Conservation (phyloP, 1,139 yeast genomes). For the Scheffersomyces illinoinensis region DNA sequence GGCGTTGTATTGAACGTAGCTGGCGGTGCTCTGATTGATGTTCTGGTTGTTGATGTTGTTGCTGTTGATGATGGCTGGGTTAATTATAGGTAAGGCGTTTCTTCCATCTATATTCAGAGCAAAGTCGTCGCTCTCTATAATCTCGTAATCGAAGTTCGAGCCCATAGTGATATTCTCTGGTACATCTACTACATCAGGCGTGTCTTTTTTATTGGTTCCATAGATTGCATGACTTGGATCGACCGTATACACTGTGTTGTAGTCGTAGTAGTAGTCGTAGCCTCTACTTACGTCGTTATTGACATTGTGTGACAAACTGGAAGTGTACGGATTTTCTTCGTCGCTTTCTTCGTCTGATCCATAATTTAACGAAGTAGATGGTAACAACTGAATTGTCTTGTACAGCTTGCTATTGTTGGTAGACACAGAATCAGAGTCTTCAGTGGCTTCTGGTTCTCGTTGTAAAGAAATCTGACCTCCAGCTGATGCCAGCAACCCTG, state of each 20-base stretch:
- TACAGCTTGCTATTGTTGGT: slow-evolving; percentile 25
- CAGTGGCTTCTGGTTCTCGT: slow-evolving; percentile 14
- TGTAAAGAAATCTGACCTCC: slow-evolving; percentile 2
- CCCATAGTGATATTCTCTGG: slow-evolving; percentile 48
- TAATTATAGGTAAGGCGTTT: slow-evolving; percentile 22
- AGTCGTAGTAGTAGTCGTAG: slow-evolving; percentile 82
- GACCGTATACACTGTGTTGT: slow-evolving; percentile 74
- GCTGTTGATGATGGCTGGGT: slow-evolving; percentile 20
- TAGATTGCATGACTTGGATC: slow-evolving; percentile 52
- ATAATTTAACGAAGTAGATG: slow-evolving; percentile 79
- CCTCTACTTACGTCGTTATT: slow-evolving; percentile 67
- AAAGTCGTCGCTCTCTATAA: slow-evolving; percentile 25
- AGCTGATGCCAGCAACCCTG: slow-evolving; percentile 14
- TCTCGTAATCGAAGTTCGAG: slow-evolving; percentile 40
- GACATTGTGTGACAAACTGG: slow-evolving; percentile 77
- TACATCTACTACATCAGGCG: slow-evolving; percentile 46
- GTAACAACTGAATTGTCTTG: slow-evolving; percentile 69
- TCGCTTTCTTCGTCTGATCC: slow-evolving; percentile 72
- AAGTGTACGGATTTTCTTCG: slow-evolving; percentile 52
- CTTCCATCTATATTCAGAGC: not conserved
- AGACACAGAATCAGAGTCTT: slow-evolving; percentile 29
- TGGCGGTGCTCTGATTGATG: not conserved
- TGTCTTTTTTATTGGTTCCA: slow-evolving; percentile 23
- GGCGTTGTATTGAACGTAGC: not conserved
- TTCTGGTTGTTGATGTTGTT: slow-evolving; percentile 11